Percentiles rank a stretch among this genome's conserved stretches.
Evolutionary conservation across 768 basidiomycete species (phyloP).

Genomic region (Podaxis sp.): DNA sequence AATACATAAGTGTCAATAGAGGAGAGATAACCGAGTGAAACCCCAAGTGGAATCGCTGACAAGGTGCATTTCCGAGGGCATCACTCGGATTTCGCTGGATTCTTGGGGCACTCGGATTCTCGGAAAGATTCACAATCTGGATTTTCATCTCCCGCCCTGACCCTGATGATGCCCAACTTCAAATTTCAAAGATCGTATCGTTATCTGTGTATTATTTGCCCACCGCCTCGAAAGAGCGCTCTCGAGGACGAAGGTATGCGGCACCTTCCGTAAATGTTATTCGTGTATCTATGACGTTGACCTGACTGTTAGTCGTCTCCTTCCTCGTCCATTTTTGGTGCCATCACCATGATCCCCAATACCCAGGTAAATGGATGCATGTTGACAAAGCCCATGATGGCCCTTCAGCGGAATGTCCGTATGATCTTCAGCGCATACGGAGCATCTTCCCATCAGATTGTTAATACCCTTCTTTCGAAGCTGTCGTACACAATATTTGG

Average conservation of each 20-base stretch:
- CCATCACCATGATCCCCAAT: neutral
- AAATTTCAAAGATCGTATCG: constrained; percentile 4
- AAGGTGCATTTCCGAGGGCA: constrained; percentile 11
- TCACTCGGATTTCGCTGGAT: constrained; percentile 10
- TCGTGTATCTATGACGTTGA: constrained; percentile 1
- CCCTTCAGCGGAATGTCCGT: neutral
- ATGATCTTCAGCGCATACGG: neutral
- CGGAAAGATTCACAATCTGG: constrained; percentile 6
- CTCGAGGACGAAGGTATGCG: neutral
- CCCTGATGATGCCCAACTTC: constrained; percentile 1
- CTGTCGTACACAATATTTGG: neutral
- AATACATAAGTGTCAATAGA: neutral
- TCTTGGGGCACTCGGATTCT: constrained; percentile 2
- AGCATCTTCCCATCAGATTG: neutral
- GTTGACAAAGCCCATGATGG: neutral
- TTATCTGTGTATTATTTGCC: neutral
- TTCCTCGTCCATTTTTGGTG: neutral
- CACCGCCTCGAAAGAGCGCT: neutral
- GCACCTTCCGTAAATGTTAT: neutral
- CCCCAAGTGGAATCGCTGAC: constrained; percentile 11
- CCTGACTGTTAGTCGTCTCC: neutral
- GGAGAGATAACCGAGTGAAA: neutral
- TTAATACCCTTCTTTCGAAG: neutral
- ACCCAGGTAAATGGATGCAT: constrained; percentile 11
- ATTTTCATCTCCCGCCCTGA: neutral